These are phyloP conservation scores for Kodamaea alishanica DNA, from an alignment of 1,139 yeast species.

Conservation along the genomic window DNA sequence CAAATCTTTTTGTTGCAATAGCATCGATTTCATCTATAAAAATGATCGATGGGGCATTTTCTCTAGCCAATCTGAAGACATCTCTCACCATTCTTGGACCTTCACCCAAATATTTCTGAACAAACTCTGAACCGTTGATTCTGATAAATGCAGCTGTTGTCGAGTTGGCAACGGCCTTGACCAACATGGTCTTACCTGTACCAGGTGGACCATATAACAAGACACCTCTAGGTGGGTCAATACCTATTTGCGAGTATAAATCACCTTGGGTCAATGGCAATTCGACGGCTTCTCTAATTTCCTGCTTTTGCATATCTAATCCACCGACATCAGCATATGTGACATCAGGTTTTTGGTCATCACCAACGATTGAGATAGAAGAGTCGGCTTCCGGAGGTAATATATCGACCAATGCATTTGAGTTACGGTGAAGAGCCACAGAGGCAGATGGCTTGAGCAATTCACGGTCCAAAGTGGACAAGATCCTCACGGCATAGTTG, in stretches of 20 bases:
- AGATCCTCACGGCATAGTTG: constrained; percentile 90
- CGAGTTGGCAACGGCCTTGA: constrained; percentile 96
- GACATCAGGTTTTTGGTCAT: constrained; percentile 88
- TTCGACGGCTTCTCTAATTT: constrained; percentile 97
- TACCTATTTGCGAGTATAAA: constrained; percentile 94
- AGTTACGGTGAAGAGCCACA: constrained; percentile 96
- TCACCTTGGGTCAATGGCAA: constrained; percentile 95
- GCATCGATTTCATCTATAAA: constrained; percentile 91
- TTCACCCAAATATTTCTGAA: constrained; percentile 96
- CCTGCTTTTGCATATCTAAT: constrained; percentile 98
- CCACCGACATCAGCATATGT: constrained; percentile 97
- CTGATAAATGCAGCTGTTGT: constrained; percentile 95
- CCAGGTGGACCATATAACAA: constrained; percentile 98
- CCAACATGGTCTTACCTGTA: constrained; percentile 98
- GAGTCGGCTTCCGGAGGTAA: constrained; percentile 99
- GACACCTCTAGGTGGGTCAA: constrained; percentile 98
- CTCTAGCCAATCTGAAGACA: constrained; percentile 94
- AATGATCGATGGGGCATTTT: constrained; percentile 93
- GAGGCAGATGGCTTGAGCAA: constrained; percentile 90
- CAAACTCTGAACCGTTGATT: constrained; percentile 97
- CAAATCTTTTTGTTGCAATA: constrained; percentile 97
- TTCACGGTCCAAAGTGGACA: constrained; percentile 93
- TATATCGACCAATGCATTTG: constrained; percentile 94
- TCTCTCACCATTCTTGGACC: constrained; percentile 99
- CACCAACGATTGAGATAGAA: constrained; percentile 90